Percentiles rank a stretch among this genome's conserved stretches.
Conservation (phyloP, 768 basidiomycete genomes). For the Tylopilus felleus region DNA sequence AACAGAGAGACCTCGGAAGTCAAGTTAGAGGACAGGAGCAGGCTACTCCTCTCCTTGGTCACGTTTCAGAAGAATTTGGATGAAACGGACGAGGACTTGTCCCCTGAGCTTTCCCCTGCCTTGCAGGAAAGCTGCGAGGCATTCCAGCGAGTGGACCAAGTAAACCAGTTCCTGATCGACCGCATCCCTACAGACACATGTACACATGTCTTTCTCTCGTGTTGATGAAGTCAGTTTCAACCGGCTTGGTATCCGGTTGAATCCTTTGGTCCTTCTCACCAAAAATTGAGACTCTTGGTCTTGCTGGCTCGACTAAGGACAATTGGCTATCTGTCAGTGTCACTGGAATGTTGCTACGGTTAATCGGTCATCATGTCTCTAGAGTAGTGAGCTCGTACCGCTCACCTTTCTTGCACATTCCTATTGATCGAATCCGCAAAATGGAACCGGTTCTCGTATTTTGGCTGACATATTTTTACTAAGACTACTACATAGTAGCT, state of each 20-base stretch:
- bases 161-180: background rate
- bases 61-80: background rate
- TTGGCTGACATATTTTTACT: background rate
- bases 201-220: background rate
- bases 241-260: background rate
- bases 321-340: background rate
- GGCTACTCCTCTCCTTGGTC: background rate
- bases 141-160: background rate
- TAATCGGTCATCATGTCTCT: background rate
- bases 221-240: background rate
- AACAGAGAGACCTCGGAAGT: no score
- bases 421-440: background rate
- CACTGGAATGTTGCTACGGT: background rate
- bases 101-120: background rate
- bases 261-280: background rate
- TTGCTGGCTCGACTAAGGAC: background rate
- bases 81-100: background rate
- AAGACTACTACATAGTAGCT: background rate
- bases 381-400: background rate
- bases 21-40: background rate
- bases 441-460: background rate
- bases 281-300: background rate
- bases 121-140: background rate
- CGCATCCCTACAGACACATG: background rate
- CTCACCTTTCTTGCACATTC: background rate